Conservation (phyloP, 2,329 filamentous ascomycete species). For the Alternaria triticimaculans region DNA sequence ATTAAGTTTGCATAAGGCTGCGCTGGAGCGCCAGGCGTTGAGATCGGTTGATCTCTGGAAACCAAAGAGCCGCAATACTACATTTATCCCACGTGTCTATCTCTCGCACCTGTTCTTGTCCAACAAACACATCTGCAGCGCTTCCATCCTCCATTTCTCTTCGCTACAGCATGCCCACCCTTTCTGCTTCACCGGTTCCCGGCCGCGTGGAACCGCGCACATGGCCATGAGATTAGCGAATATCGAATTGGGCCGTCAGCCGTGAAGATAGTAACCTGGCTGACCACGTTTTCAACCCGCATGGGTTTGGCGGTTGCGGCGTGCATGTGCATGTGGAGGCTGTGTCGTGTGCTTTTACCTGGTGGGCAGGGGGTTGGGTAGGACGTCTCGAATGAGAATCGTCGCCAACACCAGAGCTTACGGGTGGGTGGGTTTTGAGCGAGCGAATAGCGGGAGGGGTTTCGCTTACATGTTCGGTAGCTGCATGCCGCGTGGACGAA, state of each 20-base stretch:
- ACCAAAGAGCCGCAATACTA: neutral
- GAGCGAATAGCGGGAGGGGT: neutral
- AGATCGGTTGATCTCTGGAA: neutral
- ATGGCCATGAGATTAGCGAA: neutral
- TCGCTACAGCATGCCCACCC: neutral
- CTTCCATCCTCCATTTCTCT: neutral
- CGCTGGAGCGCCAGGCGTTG: neutral
- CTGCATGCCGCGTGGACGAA: neutral
- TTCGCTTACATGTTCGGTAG: neutral
- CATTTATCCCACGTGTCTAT: neutral
- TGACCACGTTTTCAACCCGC: neutral
- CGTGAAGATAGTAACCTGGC: neutral
- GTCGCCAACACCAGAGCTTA: too few relatives aligned
- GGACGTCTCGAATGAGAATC: too few relatives aligned
- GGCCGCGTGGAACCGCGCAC: neutral
- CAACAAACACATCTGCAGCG: neutral
- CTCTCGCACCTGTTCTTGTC: neutral
- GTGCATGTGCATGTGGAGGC: neutral
- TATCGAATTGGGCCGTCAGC: neutral
- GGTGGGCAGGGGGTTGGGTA: neutral
- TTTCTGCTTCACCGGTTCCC: neutral
- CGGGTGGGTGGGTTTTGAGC: neutral
- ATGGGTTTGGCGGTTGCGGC: neutral
- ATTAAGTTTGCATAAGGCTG: neutral
- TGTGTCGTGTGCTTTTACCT: neutral